These are phyloP conservation scores for Nicotiana knightiana DNA, from an alignment of 257 asterid species.

Conservation along the genomic window DNA sequence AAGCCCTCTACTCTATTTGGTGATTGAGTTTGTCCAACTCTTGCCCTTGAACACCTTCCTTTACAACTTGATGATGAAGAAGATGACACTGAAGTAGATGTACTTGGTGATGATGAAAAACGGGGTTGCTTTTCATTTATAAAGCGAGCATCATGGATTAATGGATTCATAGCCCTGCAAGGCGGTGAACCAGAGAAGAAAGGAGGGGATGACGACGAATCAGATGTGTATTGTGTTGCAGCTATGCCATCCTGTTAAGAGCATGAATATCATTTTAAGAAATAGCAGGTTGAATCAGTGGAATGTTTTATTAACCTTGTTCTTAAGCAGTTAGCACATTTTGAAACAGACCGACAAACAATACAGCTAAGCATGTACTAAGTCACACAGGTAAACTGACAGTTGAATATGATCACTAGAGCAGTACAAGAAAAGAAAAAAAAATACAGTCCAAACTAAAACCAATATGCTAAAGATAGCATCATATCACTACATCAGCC, in stretches of 20 bases:
- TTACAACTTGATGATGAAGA: slow-evolving; percentile 27
- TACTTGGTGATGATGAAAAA: slow-evolving; percentile 5
- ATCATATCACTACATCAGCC: neutral
- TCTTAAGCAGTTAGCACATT: neutral
- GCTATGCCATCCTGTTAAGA: slow-evolving; percentile 30
- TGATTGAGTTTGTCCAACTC: slow-evolving; percentile 29
- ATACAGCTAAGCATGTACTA: neutral
- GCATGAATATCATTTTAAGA: slow-evolving; percentile 5
- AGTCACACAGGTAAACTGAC: neutral
- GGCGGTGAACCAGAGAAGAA: slow-evolving; percentile 52
- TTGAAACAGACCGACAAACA: neutral
- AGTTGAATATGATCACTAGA: neutral
- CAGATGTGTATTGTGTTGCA: slow-evolving; percentile 19
- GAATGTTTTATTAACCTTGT: too few species aligned
- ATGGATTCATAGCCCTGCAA: slow-evolving; percentile 43
- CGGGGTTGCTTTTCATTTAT: slow-evolving; percentile 17
- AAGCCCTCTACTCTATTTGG: slow-evolving; percentile 49
- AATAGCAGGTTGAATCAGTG: neutral
- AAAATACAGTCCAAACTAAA: neutral
- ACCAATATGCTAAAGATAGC: neutral
- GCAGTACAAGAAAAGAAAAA: neutral
- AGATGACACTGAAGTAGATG: slow-evolving; percentile 29
- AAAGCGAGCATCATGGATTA: slow-evolving; percentile 35
- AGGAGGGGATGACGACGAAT: slow-evolving; percentile 38
- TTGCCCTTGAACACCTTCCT: slow-evolving; percentile 13